Base-by-base conservation (phyloP, 2,329 filamentous ascomycete genomes). In the Macrophomina tecta region DNA sequence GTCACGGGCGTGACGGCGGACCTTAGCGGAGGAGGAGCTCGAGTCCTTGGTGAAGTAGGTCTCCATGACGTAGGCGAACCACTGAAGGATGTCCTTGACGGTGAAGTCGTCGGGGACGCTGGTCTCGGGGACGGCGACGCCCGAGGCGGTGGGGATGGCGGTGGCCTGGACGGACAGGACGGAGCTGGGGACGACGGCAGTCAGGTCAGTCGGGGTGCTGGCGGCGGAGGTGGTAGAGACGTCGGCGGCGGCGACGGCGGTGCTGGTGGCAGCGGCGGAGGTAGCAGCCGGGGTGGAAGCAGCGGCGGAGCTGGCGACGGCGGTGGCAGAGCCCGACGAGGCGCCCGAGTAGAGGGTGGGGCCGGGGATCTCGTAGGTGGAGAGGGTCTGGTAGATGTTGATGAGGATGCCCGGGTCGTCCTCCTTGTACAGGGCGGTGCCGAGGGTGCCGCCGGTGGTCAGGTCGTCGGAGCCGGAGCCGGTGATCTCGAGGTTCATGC, bases 401-500 rank as follows among this genome's bases (percentile, higher is more conserved):
- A 88, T 78, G 68, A 81, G 70, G 73, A 90, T 86, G 68, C 88
- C 88, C 12, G 84, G 75, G 74, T 89, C 87, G 65, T 79, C 77
- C 71, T 81, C 78, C 63, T 79, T 87, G 82, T 90, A 90, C 34
- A 89, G 81, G 65, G 77, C 76, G 12, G 84, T 86, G 63, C 83
- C 86, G 14, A 81, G 73, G 18, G 80, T 81, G 67, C 86, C 87
- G 36, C 77, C 72, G 28, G 83, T 82, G 73, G 77, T 65, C 64
- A 78, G 70, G 69, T 73, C 78, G 38, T 79, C 82, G 61, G 84
- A 82, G 23, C 84, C 86, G 51, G 79, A 77, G 62, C 86, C 86
- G 40, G 84, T 84, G 69, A 90, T 79, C 73, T 87, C 82, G 69
- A 90, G 73, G 80, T 90, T 89, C 71, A 87, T 79, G 76, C 88